These are phyloP conservation scores for Oryza longistaminata DNA, from an alignment of 176 grass and related monocot species.

Conservation along the genomic window DNA sequence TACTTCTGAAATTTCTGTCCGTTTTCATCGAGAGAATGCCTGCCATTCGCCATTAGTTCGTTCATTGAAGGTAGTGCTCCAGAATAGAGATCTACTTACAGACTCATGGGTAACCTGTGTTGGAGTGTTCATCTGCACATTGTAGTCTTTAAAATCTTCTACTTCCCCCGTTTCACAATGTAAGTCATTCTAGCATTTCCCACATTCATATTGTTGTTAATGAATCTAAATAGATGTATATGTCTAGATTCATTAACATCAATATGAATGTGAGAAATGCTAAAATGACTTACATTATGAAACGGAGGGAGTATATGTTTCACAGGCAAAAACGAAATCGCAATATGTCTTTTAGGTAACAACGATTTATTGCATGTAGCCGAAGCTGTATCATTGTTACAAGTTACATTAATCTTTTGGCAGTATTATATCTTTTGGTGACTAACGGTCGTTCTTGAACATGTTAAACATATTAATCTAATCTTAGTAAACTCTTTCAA, in stretches of 20 bases:
- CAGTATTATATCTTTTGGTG: not conserved
- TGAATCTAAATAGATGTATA: too few species aligned
- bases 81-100: too few species aligned
- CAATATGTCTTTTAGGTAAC: not conserved
- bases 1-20: not conserved
- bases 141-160: too few species aligned
- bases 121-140: too few species aligned
- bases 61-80: not conserved
- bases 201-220: too few species aligned
- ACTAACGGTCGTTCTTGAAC: not conserved
- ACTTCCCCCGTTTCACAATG: too few species aligned
- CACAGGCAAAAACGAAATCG: not conserved
- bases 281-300: too few species aligned
- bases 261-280: too few species aligned
- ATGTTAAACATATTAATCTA: not conserved
- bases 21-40: not conserved
- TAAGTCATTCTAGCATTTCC: too few species aligned
- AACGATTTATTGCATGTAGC: not conserved
- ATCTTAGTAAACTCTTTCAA: not conserved
- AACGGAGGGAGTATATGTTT: too few species aligned
- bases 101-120: too few species aligned
- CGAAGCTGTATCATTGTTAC: not conserved
- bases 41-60: not conserved
- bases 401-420: not conserved
- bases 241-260: too few species aligned